phyloP scores from a whole-genome alignment of 306 rosid species.

The Dicorynia guianensis region DNA sequence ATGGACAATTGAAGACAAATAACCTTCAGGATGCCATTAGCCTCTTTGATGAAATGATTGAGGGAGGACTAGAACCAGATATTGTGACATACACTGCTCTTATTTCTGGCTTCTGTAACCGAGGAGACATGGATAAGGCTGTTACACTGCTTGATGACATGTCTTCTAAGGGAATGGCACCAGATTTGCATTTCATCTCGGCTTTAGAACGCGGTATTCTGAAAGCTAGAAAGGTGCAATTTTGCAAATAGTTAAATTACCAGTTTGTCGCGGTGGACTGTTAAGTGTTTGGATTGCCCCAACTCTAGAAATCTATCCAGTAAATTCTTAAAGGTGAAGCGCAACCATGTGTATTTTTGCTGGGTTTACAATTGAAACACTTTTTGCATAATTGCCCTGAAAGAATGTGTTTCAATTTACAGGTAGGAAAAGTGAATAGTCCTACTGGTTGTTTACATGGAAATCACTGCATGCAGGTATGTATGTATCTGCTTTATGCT shows the following conservation, averaged over 20 bases:
- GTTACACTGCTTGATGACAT: conserved; percentile 56
- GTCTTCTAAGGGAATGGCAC: conserved; percentile 60
- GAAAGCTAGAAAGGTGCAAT: conserved; percentile 60
- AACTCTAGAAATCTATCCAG: conserved; percentile 17
- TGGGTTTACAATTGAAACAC: conserved; percentile 28
- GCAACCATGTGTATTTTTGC: background rate
- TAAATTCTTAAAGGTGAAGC: conserved; percentile 35
- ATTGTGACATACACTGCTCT: conserved; percentile 71
- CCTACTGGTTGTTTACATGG: conserved; percentile 8
- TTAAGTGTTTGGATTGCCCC: conserved; percentile 25
- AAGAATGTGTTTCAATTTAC: conserved; percentile 34
- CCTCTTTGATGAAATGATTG: conserved; percentile 66
- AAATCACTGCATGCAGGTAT: conserved; percentile 37
- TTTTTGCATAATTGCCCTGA: conserved; percentile 32
- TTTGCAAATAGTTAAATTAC: conserved; percentile 25
- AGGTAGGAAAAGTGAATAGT: conserved; percentile 35
- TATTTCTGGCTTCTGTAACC: conserved; percentile 52
- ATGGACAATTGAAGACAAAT: conserved; percentile 57
- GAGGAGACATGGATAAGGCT: conserved; percentile 57
- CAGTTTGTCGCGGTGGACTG: conserved; percentile 25
- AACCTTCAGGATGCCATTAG: conserved; percentile 59
- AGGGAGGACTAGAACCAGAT: conserved; percentile 72
- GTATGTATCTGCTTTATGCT: conserved; percentile 28
- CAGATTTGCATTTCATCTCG: conserved; percentile 32
- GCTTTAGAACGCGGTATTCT: conserved; percentile 59